phyloP scores from a whole-genome alignment of 2,329 filamentous ascomycete genomes.

The Talaromyces sp. region DNA sequence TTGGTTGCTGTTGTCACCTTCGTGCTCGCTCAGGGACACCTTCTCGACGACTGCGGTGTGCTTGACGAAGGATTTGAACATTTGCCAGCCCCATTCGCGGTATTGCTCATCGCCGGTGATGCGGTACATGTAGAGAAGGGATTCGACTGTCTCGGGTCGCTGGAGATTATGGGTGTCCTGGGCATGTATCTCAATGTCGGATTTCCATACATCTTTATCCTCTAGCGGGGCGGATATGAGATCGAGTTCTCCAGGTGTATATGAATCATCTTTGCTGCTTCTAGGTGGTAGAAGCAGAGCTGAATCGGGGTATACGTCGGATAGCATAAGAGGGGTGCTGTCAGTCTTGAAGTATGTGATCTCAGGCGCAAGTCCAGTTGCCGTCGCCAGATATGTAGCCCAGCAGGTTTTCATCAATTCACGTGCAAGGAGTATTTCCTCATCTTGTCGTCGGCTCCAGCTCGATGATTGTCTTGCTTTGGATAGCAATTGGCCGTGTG shows the following conservation, averaged over 20 bases:
- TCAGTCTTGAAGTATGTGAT: slow-evolving; percentile 86
- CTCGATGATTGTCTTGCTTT: slow-evolving; percentile 68
- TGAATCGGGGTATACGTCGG: slow-evolving; percentile 37
- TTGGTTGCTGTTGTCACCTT: slow-evolving; percentile 16
- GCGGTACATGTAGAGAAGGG: slow-evolving; percentile 96
- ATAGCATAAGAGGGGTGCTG: slow-evolving; percentile 57
- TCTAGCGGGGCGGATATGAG: slow-evolving; percentile 36
- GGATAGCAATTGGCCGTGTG: slow-evolving; percentile 70
- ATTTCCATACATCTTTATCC: slow-evolving; percentile 55
- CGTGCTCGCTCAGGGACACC: slow-evolving; percentile 31
- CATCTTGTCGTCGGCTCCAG: slow-evolving; percentile 78
- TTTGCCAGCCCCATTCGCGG: slow-evolving; percentile 96
- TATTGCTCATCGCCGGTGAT: slow-evolving; percentile 89
- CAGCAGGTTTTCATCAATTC: slow-evolving; percentile 97
- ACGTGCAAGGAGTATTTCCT: slow-evolving; percentile 79
- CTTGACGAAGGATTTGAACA: slow-evolving; percentile 89
- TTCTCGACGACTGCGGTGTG: slow-evolving; percentile 75
- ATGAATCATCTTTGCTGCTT: slow-evolving; percentile 11
- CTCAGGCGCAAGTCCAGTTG: slow-evolving; percentile 88
- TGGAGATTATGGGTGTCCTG: slow-evolving; percentile 91
- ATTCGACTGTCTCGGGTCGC: slow-evolving; percentile 94
- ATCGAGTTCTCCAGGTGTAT: slow-evolving; percentile 28
- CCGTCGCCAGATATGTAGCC: slow-evolving; percentile 91
- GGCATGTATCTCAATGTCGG: slow-evolving; percentile 75
- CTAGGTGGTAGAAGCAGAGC: slow-evolving; percentile 22